Percentiles rank a stretch among this genome's conserved stretches.
phyloP scores from a whole-genome alignment of 1,284 basidiomycete species.

The Takashimella tepidaria region DNA sequence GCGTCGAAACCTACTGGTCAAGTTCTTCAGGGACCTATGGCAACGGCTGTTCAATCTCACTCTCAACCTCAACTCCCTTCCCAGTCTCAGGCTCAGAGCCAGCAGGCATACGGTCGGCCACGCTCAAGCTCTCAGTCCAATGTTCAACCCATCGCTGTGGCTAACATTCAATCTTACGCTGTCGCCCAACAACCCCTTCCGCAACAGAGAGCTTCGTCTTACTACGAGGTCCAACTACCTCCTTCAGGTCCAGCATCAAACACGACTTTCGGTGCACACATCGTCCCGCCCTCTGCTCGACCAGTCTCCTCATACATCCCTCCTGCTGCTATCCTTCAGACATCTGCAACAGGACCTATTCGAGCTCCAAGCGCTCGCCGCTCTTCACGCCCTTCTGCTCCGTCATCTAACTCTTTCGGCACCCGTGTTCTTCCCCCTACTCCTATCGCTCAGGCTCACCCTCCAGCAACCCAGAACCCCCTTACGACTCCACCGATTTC shows the following conservation, averaged over 20 bases:
- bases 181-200: no score
- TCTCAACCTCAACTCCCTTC: not conserved
- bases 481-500: conserved; percentile 17
- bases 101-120: not conserved
- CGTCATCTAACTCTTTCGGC: conserved; percentile 31
- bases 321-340: not conserved
- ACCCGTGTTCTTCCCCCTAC: conserved; percentile 14
- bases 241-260: conserved; percentile 14
- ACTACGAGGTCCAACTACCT: not conserved
- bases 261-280: not conserved
- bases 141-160: no score
- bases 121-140: not conserved
- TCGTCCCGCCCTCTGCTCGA: not conserved
- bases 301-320: not conserved
- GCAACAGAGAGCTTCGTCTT: no score
- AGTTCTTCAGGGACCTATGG: no score
- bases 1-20: no score
- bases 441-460: conserved; percentile 4
- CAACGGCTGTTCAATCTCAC: not conserved
- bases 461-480: conserved; percentile 1
- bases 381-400: conserved; percentile 34
- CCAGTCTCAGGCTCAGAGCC: not conserved
- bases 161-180: no score
- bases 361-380: conserved; percentile 5
- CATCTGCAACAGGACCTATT: not conserved